Evolutionary conservation across 352 stramenopile genomes (phyloP).

Genomic region (Globisporangium paroecandrum): DNA sequence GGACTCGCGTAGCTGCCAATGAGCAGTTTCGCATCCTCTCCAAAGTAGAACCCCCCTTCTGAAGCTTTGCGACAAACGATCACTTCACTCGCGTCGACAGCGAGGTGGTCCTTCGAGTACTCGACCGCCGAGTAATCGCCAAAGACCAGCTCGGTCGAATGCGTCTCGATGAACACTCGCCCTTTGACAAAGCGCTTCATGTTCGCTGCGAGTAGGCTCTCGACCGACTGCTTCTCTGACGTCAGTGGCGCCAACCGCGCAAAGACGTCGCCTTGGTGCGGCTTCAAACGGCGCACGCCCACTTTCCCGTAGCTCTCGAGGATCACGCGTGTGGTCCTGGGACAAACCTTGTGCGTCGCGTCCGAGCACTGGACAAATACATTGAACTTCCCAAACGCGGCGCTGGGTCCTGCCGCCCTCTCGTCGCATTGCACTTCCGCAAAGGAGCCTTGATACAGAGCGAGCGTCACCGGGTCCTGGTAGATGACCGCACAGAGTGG

Average conservation of each 20-base stretch:
- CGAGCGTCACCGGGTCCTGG: background rate
- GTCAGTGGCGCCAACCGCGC: background rate
- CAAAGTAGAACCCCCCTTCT: background rate
- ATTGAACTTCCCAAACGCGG: background rate
- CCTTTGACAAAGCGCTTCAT: background rate
- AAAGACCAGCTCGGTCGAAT: background rate
- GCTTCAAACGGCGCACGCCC: background rate
- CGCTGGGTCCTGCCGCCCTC: background rate
- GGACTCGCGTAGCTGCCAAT: background rate
- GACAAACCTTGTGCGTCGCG: background rate
- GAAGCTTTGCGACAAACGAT: background rate
- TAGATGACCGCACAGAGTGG: background rate
- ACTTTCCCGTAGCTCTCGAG: conserved; percentile 5
- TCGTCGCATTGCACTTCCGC: too few species aligned
- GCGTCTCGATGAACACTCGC: conserved; percentile 4
- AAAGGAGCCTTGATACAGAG: background rate
- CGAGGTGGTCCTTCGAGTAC: background rate
- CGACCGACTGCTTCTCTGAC: background rate
- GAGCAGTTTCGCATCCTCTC: background rate
- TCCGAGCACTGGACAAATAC: background rate
- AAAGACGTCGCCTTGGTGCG: background rate
- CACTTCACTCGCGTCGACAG: background rate
- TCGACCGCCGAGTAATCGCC: background rate
- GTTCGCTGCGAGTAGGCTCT: background rate
- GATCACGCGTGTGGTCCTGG: background rate